Percentiles rank a stretch among this genome's conserved stretches.
Conservation (phyloP, 306 rosid genomes). For the Cucurbita maxima region DNA sequence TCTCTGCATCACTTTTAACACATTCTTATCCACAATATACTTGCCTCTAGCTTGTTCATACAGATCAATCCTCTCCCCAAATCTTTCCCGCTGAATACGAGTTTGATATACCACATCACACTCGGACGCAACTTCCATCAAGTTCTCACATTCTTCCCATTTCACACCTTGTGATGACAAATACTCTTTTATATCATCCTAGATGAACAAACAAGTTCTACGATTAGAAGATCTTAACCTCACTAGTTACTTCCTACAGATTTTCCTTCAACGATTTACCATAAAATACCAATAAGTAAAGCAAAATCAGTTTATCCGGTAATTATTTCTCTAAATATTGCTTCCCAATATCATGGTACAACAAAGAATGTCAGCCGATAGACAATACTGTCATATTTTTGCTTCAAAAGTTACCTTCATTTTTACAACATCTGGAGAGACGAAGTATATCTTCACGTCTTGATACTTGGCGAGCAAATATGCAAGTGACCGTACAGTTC, state of each 20-base stretch:
- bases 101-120: constrained; percentile 92
- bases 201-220: constrained; percentile 3
- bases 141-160: constrained; percentile 80
- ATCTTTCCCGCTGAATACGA: constrained; percentile 71
- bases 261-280: not conserved
- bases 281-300: not conserved
- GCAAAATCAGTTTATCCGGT: not conserved
- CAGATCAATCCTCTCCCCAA: constrained; percentile 61
- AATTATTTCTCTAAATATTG: not conserved
- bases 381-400: not conserved
- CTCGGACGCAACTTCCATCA: constrained; percentile 64
- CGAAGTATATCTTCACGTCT: constrained; percentile 59
- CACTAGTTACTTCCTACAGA: not conserved
- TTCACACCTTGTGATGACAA: constrained; percentile 47
- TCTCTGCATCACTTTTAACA: constrained; percentile 51
- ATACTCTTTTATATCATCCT: constrained; percentile 80
- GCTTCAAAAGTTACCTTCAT: constrained; percentile 49
- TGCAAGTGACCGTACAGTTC: constrained; percentile 82
- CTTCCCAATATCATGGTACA: not conserved
- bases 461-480: constrained; percentile 68
- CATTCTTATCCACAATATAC: constrained; percentile 49
- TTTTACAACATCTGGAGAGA: constrained; percentile 68
- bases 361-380: not conserved
- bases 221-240: not conserved
- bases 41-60: constrained; percentile 85